These are phyloP conservation scores for Conticribra weissflogii DNA, from an alignment of 108 stramenopile genomes.

Conservation along the genomic window DNA sequence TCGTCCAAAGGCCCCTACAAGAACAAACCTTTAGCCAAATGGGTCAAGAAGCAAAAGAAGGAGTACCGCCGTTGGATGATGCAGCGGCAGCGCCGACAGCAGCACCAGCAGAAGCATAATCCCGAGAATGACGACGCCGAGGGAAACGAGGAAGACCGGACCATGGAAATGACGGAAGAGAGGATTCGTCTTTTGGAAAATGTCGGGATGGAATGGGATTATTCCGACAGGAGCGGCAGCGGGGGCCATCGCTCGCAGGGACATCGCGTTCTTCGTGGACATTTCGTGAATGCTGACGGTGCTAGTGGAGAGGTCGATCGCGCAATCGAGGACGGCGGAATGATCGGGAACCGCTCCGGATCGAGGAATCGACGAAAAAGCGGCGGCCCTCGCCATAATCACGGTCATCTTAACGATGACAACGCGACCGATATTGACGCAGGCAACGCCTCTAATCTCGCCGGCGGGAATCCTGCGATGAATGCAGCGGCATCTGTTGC, in stretches of 20 bases:
- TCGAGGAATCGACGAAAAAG: not conserved
- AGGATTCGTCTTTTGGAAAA: not conserved
- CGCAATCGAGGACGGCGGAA: not conserved
- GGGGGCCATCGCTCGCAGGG: too few relatives aligned
- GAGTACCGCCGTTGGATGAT: constrained; percentile 53
- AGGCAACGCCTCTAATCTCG: not conserved
- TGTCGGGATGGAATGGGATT: not conserved
- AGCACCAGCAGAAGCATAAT: not conserved
- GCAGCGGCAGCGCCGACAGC: not conserved
- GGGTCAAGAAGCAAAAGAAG: constrained; percentile 58
- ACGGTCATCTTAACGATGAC: too few relatives aligned
- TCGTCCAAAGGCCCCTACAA: not conserved
- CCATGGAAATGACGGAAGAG: not conserved
- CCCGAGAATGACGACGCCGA: too few relatives aligned
- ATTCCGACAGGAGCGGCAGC: not conserved
- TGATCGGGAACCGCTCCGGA: not conserved
- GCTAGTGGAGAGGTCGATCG: not conserved
- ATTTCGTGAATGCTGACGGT: not conserved
- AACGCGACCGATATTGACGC: not conserved
- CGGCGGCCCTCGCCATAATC: not conserved
- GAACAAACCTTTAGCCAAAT: constrained; percentile 48
- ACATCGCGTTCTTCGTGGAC: not conserved
- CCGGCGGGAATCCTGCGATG: not conserved
- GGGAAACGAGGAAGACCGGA: too few relatives aligned
- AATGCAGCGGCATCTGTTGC: not conserved